Conservation (phyloP, 176 grass and related monocot genomes). For the Paspalum vaginatum region DNA sequence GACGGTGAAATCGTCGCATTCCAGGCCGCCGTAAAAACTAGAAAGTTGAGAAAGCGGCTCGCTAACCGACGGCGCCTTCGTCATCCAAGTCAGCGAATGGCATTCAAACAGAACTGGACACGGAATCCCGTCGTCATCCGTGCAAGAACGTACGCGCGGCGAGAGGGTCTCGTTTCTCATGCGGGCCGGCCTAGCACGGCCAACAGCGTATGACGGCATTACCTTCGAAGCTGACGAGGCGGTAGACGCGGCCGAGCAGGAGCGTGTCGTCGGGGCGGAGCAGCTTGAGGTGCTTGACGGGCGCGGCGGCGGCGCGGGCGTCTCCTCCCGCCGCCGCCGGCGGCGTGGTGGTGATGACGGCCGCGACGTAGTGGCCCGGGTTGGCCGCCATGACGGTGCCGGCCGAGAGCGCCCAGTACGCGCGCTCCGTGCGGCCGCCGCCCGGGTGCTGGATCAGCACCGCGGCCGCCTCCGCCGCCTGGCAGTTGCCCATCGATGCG, state of each 20-base stretch:
- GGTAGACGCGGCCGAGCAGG: slow-evolving; percentile 79
- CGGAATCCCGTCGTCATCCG: slow-evolving; percentile 19
- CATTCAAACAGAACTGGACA: slow-evolving; percentile 26
- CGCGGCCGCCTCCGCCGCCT: slow-evolving; percentile 80
- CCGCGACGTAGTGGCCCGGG: slow-evolving; percentile 90
- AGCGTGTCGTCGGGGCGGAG: slow-evolving; percentile 95
- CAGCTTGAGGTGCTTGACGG: slow-evolving; percentile 88
- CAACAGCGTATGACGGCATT: not conserved
- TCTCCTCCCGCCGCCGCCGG: not conserved
- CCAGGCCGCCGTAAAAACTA: not conserved
- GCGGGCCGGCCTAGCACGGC: slow-evolving; percentile 19
- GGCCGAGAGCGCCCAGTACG: slow-evolving; percentile 65
- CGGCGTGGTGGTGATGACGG: slow-evolving; percentile 54
- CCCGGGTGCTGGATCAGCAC: slow-evolving; percentile 79
- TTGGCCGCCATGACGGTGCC: slow-evolving; percentile 80
- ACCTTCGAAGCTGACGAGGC: slow-evolving; percentile 99
- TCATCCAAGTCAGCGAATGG: slow-evolving; percentile 1
- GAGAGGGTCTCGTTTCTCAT: not conserved
- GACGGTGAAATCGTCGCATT: not conserved
- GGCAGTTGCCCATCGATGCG: slow-evolving; percentile 88
- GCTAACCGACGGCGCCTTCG: not conserved
- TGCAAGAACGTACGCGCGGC: not conserved
- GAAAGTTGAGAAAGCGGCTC: slow-evolving; percentile 1
- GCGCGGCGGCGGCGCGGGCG: not conserved
- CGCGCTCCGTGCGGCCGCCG: slow-evolving; percentile 67